Base-by-base conservation (phyloP, 352 stramenopile species). In the Pythium brassicae region DNA sequence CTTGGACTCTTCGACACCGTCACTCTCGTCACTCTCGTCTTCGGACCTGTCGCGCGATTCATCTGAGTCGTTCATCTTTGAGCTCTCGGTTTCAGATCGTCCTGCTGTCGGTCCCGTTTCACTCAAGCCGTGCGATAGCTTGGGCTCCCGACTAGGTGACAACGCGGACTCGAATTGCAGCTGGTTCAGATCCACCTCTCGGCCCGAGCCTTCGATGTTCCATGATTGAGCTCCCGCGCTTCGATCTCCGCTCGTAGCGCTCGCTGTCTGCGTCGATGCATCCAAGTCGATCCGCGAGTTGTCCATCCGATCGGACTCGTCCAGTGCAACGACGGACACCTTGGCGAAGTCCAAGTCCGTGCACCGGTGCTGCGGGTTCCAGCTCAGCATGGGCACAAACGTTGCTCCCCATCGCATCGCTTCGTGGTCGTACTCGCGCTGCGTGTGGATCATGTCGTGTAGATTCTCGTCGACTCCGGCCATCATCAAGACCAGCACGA, bases 391-490 rank as follows among this genome's bases (percentile, higher is more conserved):
- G 3, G 69, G 63, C 11, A 65, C 42, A 29, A 85, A 87, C 20
- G 67, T 73, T 23, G 55, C 48, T 14, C 63, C 68, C 74, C 74
- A 87, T 19, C 54, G 65, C 61, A 85, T 77, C 27, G 59, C 48
- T 43, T 72, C 60, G 39, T 57, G 49, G 23, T 55, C 61, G 49
- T 85, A 87, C 59, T 87, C 76, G 11, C 65, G 58, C 52, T 78
- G 73, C 47, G 81, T 63, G 55, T 87, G 64, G 22, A 85, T 56
- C 60, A 69, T 83, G 43, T 87, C 76, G 60, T 85, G 74, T 7
- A 87, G 62, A 26, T 79, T 87, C 55, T 83, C 67, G 25, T 87
- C 76, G 22, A 85, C 63, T 5, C 76, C 76, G 6, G 76, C 71
- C 50, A 77, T 75, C 53, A 87, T 76, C 22, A 87, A 61, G 26